Conservation (phyloP, 1,284 basidiomycete genomes). For the Golubevia pallescens region DNA sequence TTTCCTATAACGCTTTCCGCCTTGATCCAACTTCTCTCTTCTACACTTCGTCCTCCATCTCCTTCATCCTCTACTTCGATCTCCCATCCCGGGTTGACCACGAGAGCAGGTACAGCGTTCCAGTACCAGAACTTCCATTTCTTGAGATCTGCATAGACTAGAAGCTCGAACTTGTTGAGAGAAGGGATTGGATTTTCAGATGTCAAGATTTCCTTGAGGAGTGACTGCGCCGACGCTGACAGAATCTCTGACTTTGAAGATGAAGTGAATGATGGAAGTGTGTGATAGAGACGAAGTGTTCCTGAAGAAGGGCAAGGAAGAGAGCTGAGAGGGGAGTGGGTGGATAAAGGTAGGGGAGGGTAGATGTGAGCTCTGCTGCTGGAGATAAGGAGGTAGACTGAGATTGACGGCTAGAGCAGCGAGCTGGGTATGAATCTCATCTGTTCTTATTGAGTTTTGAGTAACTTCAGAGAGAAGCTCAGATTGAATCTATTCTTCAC, state of each 20-base stretch:
- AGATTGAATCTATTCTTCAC: conserved; percentile 8
- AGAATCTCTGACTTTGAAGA: background rate
- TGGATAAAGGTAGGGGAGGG: background rate
- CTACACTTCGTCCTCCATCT: conserved; percentile 65
- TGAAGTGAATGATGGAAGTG: background rate
- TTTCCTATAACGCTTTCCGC: conserved; percentile 53
- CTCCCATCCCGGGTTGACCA: conserved; percentile 68
- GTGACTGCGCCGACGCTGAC: background rate
- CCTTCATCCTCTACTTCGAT: conserved; percentile 71
- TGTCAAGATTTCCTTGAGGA: too few relatives aligned
- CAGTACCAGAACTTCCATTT: conserved; percentile 98
- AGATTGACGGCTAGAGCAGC: too few relatives aligned
- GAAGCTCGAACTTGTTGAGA: conserved; percentile 81
- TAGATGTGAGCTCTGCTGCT: too few relatives aligned
- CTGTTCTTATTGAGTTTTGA: too few relatives aligned
- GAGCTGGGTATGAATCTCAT: too few relatives aligned
- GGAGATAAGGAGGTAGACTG: too few relatives aligned
- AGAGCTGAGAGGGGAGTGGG: background rate
- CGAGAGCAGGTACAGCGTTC: conserved; percentile 94
- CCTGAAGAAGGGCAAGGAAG: conserved; percentile 18
- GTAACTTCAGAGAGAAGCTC: too few relatives aligned
- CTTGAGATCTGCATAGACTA: conserved; percentile 95
- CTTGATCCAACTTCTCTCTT: conserved; percentile 1
- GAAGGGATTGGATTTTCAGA: conserved; percentile 18
- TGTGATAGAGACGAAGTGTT: conserved; percentile 8